Conservation (phyloP, 1,139 yeast species). For the Geotrichum klebahnii region DNA sequence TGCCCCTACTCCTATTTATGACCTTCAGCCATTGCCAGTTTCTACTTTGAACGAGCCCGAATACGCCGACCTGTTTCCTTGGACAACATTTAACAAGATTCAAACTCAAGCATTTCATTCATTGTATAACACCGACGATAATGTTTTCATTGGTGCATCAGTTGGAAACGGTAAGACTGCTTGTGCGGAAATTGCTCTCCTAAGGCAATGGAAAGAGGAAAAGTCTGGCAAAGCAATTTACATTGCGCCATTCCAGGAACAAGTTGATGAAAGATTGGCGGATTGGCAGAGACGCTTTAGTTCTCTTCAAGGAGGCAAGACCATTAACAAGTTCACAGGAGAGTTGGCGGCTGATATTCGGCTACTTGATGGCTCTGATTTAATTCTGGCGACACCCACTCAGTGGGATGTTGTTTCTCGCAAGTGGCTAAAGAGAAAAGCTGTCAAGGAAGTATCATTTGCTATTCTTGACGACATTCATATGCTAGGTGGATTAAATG, state of each 20-base stretch:
- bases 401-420: conserved; percentile 71
- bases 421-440: conserved; percentile 65
- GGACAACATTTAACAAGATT: conserved; percentile 58
- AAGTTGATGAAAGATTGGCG: conserved; percentile 46
- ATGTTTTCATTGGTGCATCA: conserved; percentile 62
- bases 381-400: conserved; percentile 72
- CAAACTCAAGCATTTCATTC: conserved; percentile 69
- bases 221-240: conserved; percentile 48
- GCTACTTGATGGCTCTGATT: conserved; percentile 54
- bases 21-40: conserved; percentile 49
- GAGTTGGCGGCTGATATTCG: conserved; percentile 55
- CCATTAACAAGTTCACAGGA: conserved; percentile 57
- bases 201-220: conserved; percentile 54
- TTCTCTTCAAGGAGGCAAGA: conserved; percentile 36
- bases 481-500: conserved; percentile 53
- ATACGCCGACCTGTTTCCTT: conserved; percentile 41
- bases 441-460: conserved; percentile 62
- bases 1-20: conserved; percentile 54
- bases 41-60: conserved; percentile 48
- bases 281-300: conserved; percentile 53
- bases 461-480: conserved; percentile 78
- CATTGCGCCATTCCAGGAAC: conserved; percentile 56
- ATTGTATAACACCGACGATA: conserved; percentile 56
- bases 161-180: conserved; percentile 74
- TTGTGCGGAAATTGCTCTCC: conserved; percentile 67